phyloP scores from a whole-genome alignment of 1,284 basidiomycete species.

The Ceratobasidium sp. region DNA sequence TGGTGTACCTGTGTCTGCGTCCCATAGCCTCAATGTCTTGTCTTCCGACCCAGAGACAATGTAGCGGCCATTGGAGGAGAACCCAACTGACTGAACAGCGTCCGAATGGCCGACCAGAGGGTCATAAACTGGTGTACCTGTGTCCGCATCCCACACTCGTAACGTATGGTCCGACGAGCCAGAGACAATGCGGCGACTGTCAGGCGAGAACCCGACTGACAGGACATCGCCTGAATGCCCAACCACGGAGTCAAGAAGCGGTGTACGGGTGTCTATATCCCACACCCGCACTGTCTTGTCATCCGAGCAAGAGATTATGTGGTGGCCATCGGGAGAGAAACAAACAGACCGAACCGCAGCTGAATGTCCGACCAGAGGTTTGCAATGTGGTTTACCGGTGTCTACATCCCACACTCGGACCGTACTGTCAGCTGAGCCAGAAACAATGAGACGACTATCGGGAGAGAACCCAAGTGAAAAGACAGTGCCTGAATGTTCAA shows the following conservation, averaged over 20 bases:
- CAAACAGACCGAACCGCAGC: not conserved
- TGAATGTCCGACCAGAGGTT: not conserved
- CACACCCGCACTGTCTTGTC: constrained; percentile 7
- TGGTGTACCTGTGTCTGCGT: too few relatives aligned
- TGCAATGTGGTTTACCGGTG: not conserved
- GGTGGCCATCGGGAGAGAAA: constrained; percentile 28
- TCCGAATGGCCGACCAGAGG: too few relatives aligned
- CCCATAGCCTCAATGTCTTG: too few relatives aligned
- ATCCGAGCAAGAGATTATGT: not conserved
- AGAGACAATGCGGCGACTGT: too few relatives aligned
- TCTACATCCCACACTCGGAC: constrained; percentile 4
- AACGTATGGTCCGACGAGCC: too few relatives aligned
- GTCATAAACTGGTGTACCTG: too few relatives aligned
- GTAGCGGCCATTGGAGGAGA: too few relatives aligned
- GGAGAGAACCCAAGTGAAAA: constrained; percentile 4
- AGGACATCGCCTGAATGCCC: not conserved
- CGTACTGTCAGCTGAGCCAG: not conserved
- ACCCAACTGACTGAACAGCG: too few relatives aligned
- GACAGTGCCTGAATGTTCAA: not conserved
- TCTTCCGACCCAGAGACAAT: too few relatives aligned
- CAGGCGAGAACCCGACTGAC: not conserved
- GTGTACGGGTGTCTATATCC: not conserved
- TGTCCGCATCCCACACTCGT: too few relatives aligned
- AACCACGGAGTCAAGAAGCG: not conserved
- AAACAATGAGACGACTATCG: not conserved